phyloP scores from a whole-genome alignment of 305 asterid genomes.

The Fraxinus albicans region DNA sequence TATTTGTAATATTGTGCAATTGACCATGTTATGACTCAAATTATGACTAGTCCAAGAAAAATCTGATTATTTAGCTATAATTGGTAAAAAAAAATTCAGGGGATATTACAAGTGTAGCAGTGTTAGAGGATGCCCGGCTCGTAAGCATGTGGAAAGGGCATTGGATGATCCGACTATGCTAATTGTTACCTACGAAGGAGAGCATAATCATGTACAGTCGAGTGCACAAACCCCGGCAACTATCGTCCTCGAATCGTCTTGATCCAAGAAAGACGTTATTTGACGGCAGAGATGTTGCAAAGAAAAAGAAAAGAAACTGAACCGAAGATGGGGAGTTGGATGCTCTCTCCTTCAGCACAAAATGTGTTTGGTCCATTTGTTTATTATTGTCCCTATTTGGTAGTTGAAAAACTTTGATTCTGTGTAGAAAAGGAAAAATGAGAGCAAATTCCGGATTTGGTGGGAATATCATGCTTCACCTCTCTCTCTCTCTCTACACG shows the following conservation, averaged over 20 bases:
- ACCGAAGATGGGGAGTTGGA: neutral
- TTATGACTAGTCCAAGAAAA: neutral
- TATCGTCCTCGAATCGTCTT: slow-evolving; percentile 71
- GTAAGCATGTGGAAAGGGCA: slow-evolving; percentile 92
- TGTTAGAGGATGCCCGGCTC: slow-evolving; percentile 92
- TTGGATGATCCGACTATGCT: slow-evolving; percentile 80
- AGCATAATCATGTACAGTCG: slow-evolving; percentile 70
- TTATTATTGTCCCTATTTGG: slow-evolving; percentile 21
- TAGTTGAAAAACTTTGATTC: slow-evolving; percentile 42
- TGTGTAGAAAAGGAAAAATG: slow-evolving; percentile 22
- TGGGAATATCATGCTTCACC: slow-evolving; percentile 44
- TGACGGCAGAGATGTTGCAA: slow-evolving; percentile 29
- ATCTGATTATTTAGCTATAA: neutral
- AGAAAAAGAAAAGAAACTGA: neutral
- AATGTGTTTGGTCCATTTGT: slow-evolving; percentile 31
- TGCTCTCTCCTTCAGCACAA: slow-evolving; percentile 33
- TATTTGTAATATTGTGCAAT: too few relatives aligned
- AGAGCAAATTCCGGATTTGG: slow-evolving; percentile 47
- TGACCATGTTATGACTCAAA: too few relatives aligned
- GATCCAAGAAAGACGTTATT: slow-evolving; percentile 10
- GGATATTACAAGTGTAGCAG: slow-evolving; percentile 97
- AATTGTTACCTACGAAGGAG: slow-evolving; percentile 88
- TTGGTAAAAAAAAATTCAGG: slow-evolving; percentile 31
- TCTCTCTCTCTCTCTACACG: too few relatives aligned
- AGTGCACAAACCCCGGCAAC: slow-evolving; percentile 57